Evolutionary conservation across 371 early-diverging fungal genomes (phyloP).

Genomic region (Apophysomyces variabilis): DNA sequence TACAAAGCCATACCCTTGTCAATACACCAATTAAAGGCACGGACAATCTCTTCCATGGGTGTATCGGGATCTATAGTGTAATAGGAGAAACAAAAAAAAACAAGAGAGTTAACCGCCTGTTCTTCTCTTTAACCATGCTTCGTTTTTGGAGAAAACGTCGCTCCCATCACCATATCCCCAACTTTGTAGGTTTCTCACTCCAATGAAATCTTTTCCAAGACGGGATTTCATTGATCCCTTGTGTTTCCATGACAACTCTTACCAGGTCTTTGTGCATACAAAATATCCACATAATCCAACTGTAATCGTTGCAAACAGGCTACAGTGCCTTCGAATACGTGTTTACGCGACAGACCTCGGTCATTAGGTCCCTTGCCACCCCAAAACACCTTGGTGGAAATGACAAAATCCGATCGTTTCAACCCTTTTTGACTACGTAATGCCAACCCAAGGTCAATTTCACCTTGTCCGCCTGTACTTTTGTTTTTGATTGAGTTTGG

Average conservation of each 20-base stretch:
- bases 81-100: not conserved
- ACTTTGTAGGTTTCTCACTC: too few relatives aligned
- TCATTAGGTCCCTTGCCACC: constrained; percentile 84
- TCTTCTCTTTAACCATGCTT: not conserved
- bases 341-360: constrained; percentile 83
- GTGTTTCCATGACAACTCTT: not conserved
- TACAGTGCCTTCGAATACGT: constrained; percentile 83
- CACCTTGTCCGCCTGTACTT: constrained; percentile 68
- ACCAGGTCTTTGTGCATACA: constrained; percentile 87
- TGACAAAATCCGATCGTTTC: constrained; percentile 75
- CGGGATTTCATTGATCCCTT: not conserved
- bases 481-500: not conserved
- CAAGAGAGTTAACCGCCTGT: not conserved
- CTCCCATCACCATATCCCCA: too few relatives aligned
- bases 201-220: too few relatives aligned
- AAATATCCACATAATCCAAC: constrained; percentile 81
- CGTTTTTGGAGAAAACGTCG: too few relatives aligned
- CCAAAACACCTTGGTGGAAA: constrained; percentile 88
- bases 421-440: constrained; percentile 67
- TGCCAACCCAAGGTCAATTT: constrained; percentile 79
- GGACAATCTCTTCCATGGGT: constrained; percentile 86
- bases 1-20: constrained; percentile 85
- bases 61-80: constrained; percentile 48
- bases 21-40: constrained; percentile 87
- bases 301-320: constrained; percentile 77